Evolutionary conservation across 768 basidiomycete genomes (phyloP), one percentile per base, ranked within the genome.

Genomic region (Pseudohyphozyma bogoriensis): DNA sequence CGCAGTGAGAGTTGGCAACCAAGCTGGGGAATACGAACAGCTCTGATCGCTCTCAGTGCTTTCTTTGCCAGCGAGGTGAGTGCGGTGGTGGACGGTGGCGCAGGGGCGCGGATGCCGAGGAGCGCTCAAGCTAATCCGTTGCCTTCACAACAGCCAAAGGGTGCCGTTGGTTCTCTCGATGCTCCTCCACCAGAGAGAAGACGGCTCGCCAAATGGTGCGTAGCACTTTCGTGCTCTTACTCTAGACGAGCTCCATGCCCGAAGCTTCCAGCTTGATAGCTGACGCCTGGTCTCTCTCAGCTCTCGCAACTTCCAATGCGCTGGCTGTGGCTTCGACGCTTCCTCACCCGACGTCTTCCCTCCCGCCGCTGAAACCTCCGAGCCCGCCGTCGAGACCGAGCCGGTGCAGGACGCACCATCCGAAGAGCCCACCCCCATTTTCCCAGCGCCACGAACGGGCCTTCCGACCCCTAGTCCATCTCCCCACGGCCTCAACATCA

Each of bases 1-100:
- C 29, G 77, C 89, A 96, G 89, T 74, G 93, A 96, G 68, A 79
- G 88, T 35, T 97, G 93, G 93, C 91, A 96, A 74, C 93, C 93
- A 39, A 89, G 90, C 29, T 97, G 93, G 93, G 93, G 93, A 57
- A 87, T 97, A 24, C 82, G 93, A 64, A 97, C 92, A 58, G 91
- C 56, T 4, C 31, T 77, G 26, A 53, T 74, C 3, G 76, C 74
- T 0, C 65, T 77, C 31, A 65, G 68, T 35, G 68, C 72, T 16
- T 77, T 77, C 66, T 66, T 66, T 44, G 53, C 55, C 20, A 63
- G 55, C 31, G 65, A 66, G 89, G 65, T 66, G 37, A 32, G 64
- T 52, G n/a, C 7, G 20, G 10, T 7, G 13, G 35, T 10, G 18
- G 8, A 15, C 6, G 4, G 35, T 31, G 7, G 29, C 2, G 8